These are phyloP conservation scores for Torulaspora pretoriensis DNA, from an alignment of 1,139 yeast species.

Conservation along the genomic window DNA sequence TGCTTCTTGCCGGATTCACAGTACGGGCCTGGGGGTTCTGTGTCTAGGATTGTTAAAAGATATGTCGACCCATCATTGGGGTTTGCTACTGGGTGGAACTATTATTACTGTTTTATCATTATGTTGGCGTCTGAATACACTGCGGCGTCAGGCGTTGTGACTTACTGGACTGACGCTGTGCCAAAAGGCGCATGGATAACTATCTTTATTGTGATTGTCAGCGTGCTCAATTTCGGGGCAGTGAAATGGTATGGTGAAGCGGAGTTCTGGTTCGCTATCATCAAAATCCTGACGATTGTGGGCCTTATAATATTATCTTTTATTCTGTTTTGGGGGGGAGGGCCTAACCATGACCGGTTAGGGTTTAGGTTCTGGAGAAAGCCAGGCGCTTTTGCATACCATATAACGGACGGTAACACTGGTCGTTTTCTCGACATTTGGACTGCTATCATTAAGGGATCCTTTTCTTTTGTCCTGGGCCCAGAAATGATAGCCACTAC, in stretches of 20 bases:
- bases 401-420: background rate
- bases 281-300: constrained; percentile 54
- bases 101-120: background rate
- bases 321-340: constrained; percentile 39
- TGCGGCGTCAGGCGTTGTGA: background rate
- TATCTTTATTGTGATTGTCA: constrained; percentile 54
- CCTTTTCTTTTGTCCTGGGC: background rate
- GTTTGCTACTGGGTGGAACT: background rate
- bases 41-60: background rate
- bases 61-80: background rate
- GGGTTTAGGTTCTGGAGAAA: constrained; percentile 59
- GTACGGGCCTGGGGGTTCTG: background rate
- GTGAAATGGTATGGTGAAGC: constrained; percentile 42
- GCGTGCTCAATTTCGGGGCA: constrained; percentile 42
- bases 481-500: background rate
- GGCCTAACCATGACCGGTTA: constrained; percentile 50
- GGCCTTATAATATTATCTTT: constrained; percentile 61
- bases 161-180: constrained; percentile 50
- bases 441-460: background rate
- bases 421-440: background rate
- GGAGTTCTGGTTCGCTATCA: constrained; percentile 52
- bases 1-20: background rate
- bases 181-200: constrained; percentile 38
- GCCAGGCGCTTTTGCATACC: constrained; percentile 52
- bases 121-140: background rate